phyloP scores from a whole-genome alignment of 306 rosid genomes.

The Prunus salicina region DNA sequence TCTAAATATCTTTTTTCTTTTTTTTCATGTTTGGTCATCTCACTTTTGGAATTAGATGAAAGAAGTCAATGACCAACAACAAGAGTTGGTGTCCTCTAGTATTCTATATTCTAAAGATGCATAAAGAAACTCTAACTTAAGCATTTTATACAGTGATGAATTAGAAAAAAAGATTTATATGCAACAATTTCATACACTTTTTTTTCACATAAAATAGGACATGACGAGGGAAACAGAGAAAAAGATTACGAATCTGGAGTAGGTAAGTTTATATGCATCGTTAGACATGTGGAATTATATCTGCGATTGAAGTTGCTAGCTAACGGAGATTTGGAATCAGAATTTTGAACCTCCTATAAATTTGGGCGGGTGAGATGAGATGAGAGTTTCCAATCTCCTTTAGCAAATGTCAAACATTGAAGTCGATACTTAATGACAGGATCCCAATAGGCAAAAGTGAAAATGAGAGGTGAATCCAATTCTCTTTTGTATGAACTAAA shows the following conservation, averaged over 20 bases:
- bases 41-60: background rate
- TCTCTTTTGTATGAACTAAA: conserved; percentile 26
- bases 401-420: conserved; percentile 36
- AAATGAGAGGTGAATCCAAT: conserved; percentile 53
- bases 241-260: too few relatives aligned
- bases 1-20: background rate
- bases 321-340: background rate
- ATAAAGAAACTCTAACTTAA: too few relatives aligned
- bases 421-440: conserved; percentile 37
- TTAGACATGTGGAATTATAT: too few relatives aligned
- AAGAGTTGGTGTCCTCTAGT: too few relatives aligned
- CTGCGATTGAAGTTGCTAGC: background rate
- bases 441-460: conserved; percentile 36
- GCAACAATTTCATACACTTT: too few relatives aligned
- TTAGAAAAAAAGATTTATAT: too few relatives aligned
- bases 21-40: background rate
- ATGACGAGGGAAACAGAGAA: too few relatives aligned
- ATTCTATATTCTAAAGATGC: too few relatives aligned
- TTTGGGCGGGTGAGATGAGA: background rate
- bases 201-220: too few relatives aligned
- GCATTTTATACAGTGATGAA: too few relatives aligned
- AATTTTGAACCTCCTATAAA: background rate
- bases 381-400: conserved; percentile 11
- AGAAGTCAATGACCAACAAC: too few relatives aligned
- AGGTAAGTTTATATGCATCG: too few relatives aligned